Base-by-base conservation (phyloP, 495 filamentous ascomycete genomes). In the Lasiosphaeris hirsuta region DNA sequence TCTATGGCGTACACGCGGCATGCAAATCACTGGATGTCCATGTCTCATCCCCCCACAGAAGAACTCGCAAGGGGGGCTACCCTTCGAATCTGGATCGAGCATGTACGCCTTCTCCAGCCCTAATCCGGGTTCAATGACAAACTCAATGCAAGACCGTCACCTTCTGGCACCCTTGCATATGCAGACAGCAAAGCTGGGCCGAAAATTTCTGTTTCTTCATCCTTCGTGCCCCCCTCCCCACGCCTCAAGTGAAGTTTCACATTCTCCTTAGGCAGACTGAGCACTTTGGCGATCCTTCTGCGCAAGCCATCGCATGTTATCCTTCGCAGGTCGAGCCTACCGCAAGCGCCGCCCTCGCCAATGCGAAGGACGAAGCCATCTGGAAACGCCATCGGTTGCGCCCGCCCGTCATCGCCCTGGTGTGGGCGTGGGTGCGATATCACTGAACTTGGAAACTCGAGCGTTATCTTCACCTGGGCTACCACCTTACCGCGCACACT, bases 61-160 rank as follows among this genome's bases (percentile, higher is more conserved):
- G 41, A n/a, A 15, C 41, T 18, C 14, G 13, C 8, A 44, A 44
- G 7, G n/a, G 41, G 7, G 41, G 41, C 13, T 44, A 15, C 41
- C n/a, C 7, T 44, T 44, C 41, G 14, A 15, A 10, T 14, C 18
- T 7, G 41, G 34, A 17, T 41, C 37, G 9, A 52, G 14, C 6
- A 7, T 11, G 23, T 42, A 43, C 42, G 23, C 23, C 23, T 18
- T 34, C 19, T 15, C 40, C 30, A 46, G 19, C 36, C 45, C 58
- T 46, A 39, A 35, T 33, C 51, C 51, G 39, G 46, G 39, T 54
- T 36, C 13, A 39, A 37, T 23, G 34, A 52, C 36, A 56, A 51
- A 35, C 51, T 47, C 42, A 59, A 56, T 63, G 57, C 60, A 60
- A 51, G 57, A 38, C 41, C 60, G 48, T 51, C 57, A 51, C 58